Evolutionary conservation across 73 alveolate genomes (phyloP).

Genomic region (Paramecium tetraurelia): DNA sequence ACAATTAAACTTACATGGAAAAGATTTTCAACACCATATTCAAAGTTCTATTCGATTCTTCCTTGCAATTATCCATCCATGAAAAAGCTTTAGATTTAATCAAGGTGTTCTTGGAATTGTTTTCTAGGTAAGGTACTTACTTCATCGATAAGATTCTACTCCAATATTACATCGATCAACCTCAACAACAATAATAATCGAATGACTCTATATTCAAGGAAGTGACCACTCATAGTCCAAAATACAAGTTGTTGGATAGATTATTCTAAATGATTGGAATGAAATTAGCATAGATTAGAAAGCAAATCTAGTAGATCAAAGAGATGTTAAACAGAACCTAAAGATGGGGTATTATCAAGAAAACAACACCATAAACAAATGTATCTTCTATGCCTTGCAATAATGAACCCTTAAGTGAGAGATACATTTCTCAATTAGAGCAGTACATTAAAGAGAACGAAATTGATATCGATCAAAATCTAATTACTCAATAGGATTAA

Average conservation of each 20-base stretch:
- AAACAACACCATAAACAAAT: not conserved
- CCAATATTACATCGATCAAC: not conserved
- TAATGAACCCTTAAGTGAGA: not conserved
- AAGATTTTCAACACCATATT: slow-evolving; percentile 27
- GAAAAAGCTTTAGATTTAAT: slow-evolving; percentile 13
- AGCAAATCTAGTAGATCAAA: not conserved
- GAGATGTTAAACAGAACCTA: not conserved
- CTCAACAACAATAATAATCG: not conserved
- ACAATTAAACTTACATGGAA: slow-evolving; percentile 21
- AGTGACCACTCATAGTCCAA: not conserved
- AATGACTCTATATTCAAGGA: not conserved
- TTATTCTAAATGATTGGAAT: slow-evolving; percentile 36
- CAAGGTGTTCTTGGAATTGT: not conserved
- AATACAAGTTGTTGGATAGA: slow-evolving; percentile 8
- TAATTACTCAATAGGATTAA: not conserved
- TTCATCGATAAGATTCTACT: not conserved
- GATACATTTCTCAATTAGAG: not conserved
- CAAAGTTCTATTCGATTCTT: not conserved
- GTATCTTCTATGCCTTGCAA: slow-evolving; percentile 10
- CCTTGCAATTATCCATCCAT: not conserved
- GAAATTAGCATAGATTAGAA: slow-evolving; percentile 47
- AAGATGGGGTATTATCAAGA: not conserved
- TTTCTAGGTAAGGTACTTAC: not conserved
- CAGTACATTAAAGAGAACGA: not conserved
- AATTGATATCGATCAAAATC: not conserved